These are phyloP conservation scores for Ogataea zsoltii DNA, from an alignment of 805 yeast species.

Conservation along the genomic window DNA sequence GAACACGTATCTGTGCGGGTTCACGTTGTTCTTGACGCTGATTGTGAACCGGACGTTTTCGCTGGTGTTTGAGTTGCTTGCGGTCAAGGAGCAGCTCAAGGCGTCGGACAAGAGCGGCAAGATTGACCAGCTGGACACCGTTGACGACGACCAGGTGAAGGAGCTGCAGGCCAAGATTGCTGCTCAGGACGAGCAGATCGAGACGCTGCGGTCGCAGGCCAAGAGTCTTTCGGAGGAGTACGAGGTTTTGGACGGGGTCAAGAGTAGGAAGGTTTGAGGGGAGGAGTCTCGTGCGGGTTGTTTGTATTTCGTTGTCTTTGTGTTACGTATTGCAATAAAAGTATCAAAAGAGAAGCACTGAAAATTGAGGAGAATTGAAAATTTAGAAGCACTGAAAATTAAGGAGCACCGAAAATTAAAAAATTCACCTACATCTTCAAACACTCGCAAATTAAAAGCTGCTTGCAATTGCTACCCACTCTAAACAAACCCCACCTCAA, in stretches of 20 bases:
- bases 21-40: constrained; percentile 85
- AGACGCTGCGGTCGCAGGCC: constrained; percentile 72
- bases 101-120: constrained; percentile 11
- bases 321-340: too few relatives aligned
- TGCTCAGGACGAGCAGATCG: constrained; percentile 65
- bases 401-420: too few relatives aligned
- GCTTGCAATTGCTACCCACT: too few relatives aligned
- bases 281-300: too few relatives aligned
- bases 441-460: too few relatives aligned
- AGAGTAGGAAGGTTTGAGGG: not conserved
- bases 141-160: constrained; percentile 41
- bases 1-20: constrained; percentile 93
- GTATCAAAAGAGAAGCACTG: too few relatives aligned
- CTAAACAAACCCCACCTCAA: too few relatives aligned
- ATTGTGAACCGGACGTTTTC: constrained; percentile 82
- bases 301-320: too few relatives aligned
- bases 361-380: too few relatives aligned
- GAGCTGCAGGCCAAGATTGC: constrained; percentile 52
- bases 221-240: constrained; percentile 64
- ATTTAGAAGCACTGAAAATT: too few relatives aligned
- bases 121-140: constrained; percentile 25
- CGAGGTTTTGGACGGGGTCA: constrained; percentile 30
- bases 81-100: constrained; percentile 55
- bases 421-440: too few relatives aligned
- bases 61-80: constrained; percentile 71